Percentiles rank a stretch among this genome's conserved stretches.
Conservation (phyloP, 2,329 filamentous ascomycete species). For the Hypomyces perniciosus region DNA sequence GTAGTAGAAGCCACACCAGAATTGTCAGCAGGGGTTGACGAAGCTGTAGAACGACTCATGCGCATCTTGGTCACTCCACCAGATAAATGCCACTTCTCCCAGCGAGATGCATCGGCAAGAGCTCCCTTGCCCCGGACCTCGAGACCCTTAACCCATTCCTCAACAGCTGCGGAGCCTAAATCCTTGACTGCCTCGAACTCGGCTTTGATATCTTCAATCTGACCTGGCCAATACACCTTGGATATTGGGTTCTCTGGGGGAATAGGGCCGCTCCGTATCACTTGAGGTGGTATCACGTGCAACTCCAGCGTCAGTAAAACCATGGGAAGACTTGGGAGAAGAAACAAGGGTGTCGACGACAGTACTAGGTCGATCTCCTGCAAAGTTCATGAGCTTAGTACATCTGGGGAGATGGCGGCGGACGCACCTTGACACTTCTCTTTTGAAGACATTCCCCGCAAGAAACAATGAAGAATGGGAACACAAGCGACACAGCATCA, state of each 20-base stretch:
- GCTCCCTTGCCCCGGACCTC: slow-evolving; percentile 54
- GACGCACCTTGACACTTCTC: slow-evolving; percentile 58
- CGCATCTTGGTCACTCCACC: slow-evolving; percentile 37
- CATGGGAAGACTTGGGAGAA: slow-evolving; percentile 65
- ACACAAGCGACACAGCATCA: slow-evolving; percentile 57
- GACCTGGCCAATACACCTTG: slow-evolving; percentile 59
- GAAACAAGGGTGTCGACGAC: slow-evolving; percentile 52
- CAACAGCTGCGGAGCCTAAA: slow-evolving; percentile 61
- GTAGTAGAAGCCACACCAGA: slow-evolving; percentile 1
- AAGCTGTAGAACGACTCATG: slow-evolving; percentile 11
- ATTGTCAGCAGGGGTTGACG: not conserved
- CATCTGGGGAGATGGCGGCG: slow-evolving; percentile 2
- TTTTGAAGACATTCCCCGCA: slow-evolving; percentile 61
- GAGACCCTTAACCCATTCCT: slow-evolving; percentile 77
- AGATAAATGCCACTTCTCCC: slow-evolving; percentile 65
- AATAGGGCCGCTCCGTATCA: slow-evolving; percentile 46
- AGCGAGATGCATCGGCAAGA: slow-evolving; percentile 58
- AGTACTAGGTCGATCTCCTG: slow-evolving; percentile 67
- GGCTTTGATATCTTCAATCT: slow-evolving; percentile 56
- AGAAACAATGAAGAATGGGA: slow-evolving; percentile 62
- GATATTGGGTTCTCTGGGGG: slow-evolving; percentile 45
- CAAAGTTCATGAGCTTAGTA: slow-evolving; percentile 15
- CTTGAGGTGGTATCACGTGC: slow-evolving; percentile 52
- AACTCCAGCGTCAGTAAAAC: slow-evolving; percentile 57
- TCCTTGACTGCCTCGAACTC: slow-evolving; percentile 59